phyloP scores from a whole-genome alignment of 768 basidiomycete genomes.

The Exsudoporus frostii region DNA sequence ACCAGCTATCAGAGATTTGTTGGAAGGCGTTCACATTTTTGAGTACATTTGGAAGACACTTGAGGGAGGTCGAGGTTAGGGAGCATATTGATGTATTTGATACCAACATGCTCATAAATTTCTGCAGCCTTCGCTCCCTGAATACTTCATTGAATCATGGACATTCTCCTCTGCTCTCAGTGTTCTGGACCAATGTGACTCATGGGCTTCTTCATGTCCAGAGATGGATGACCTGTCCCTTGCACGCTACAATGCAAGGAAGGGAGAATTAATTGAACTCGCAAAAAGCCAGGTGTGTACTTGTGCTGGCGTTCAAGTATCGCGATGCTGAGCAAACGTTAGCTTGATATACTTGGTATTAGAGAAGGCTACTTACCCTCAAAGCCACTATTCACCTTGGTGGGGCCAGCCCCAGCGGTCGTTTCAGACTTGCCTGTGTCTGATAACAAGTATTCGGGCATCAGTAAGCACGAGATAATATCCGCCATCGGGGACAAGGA shows the following conservation, averaged over 20 bases:
- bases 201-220: constrained; percentile 52
- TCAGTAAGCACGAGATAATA: constrained; percentile 62
- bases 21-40: constrained; percentile 74
- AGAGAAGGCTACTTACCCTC: constrained; percentile 66
- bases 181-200: constrained; percentile 74
- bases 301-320: background rate
- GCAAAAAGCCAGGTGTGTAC: constrained; percentile 74
- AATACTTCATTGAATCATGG: constrained; percentile 89
- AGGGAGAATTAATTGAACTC: constrained; percentile 89
- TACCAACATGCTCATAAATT: constrained; percentile 18
- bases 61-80: constrained; percentile 73
- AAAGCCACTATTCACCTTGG: constrained; percentile 67
- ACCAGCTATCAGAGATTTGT: constrained; percentile 66
- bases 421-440: constrained; percentile 14
- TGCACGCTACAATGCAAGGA: constrained; percentile 63
- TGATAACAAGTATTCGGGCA: constrained; percentile 30
- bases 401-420: constrained; percentile 24
- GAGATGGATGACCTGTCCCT: constrained; percentile 47
- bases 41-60: constrained; percentile 65
- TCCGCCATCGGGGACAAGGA: constrained; percentile 53
- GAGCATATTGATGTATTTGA: background rate
- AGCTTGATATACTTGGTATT: constrained; percentile 89
- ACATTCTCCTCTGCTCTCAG: constrained; percentile 86
- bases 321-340: constrained; percentile 1
- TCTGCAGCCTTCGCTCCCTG: constrained; percentile 48